Percentiles rank a stretch among this genome's conserved stretches.
Evolutionary conservation across 495 filamentous ascomycete species (phyloP).

Genomic region (Neurospora hispaniola): DNA sequence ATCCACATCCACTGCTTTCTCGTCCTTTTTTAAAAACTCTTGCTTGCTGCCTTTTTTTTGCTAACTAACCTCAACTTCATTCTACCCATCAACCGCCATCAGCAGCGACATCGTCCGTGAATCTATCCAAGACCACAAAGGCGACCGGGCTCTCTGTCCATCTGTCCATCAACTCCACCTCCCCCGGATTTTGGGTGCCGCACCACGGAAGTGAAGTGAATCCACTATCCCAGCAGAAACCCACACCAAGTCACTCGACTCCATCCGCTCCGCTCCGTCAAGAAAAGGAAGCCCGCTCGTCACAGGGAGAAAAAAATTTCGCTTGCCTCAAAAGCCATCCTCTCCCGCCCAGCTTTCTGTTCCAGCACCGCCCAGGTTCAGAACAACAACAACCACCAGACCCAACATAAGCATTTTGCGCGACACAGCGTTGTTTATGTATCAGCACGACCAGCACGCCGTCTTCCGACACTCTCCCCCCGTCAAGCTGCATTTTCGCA

Average conservation of each 20-base stretch:
- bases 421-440: slow-evolving; percentile 44
- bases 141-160: background rate
- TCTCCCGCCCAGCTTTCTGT: background rate
- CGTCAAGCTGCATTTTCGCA: slow-evolving; percentile 92
- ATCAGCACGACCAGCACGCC: slow-evolving; percentile 45
- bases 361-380: background rate
- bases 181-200: background rate
- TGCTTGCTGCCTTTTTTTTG: background rate
- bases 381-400: slow-evolving; percentile 19
- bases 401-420: slow-evolving; percentile 27
- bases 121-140: background rate
- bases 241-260: background rate
- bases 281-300: background rate
- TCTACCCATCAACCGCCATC: background rate
- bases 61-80: background rate
- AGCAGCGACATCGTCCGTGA: background rate
- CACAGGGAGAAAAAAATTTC: background rate
- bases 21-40: background rate
- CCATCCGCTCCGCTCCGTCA: background rate
- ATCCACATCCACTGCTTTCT: background rate
- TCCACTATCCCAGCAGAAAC: background rate
- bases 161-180: background rate
- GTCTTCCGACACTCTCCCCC: slow-evolving; percentile 68
- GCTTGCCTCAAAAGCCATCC: background rate
- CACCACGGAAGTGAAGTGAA: background rate